Percentiles rank a stretch among this genome's conserved stretches.
Conservation (phyloP, 257 asterid species). For the Plantago major region DNA sequence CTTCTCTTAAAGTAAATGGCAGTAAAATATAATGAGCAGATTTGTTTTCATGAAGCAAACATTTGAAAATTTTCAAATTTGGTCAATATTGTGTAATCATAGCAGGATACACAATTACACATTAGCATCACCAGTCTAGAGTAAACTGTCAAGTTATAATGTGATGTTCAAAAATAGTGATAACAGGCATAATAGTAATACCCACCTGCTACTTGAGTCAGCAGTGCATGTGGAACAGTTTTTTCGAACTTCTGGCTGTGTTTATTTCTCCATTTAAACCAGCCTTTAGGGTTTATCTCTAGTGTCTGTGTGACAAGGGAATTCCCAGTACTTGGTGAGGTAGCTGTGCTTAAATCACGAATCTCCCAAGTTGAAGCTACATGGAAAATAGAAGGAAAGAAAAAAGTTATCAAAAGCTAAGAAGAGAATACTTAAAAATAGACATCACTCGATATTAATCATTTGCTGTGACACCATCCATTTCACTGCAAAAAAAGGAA, state of each 20-base stretch:
- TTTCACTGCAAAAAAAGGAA: slow-evolving; percentile 15
- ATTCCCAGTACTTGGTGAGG: slow-evolving; percentile 41
- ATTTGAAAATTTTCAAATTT: slow-evolving; percentile 1
- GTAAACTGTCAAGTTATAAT: not conserved
- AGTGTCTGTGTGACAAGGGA: slow-evolving; percentile 83
- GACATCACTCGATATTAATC: slow-evolving; percentile 1
- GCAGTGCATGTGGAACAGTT: slow-evolving; percentile 80
- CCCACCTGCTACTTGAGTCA: slow-evolving; percentile 96
- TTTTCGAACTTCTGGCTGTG: slow-evolving; percentile 67
- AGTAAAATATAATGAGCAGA: slow-evolving; percentile 2
- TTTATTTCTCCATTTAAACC: slow-evolving; percentile 84
- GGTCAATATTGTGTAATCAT: not conserved
- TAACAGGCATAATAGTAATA: slow-evolving; percentile 21
- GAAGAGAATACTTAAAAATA: not conserved
- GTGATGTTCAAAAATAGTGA: slow-evolving; percentile 11
- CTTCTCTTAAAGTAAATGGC: no score
- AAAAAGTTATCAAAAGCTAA: slow-evolving; percentile 1
- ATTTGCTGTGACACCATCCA: slow-evolving; percentile 14
- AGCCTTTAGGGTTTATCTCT: slow-evolving; percentile 72
- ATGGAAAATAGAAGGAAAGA: slow-evolving; percentile 25
- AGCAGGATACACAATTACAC: not conserved
- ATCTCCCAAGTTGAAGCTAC: slow-evolving; percentile 98
- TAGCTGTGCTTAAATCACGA: slow-evolving; percentile 48
- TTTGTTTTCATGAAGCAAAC: not conserved
- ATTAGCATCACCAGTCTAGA: slow-evolving; percentile 1